Evolutionary conservation across 371 early-diverging fungal species (phyloP), one percentile per base, ranked within the genome.

Genomic region (Syncephalastrum racemosum): DNA sequence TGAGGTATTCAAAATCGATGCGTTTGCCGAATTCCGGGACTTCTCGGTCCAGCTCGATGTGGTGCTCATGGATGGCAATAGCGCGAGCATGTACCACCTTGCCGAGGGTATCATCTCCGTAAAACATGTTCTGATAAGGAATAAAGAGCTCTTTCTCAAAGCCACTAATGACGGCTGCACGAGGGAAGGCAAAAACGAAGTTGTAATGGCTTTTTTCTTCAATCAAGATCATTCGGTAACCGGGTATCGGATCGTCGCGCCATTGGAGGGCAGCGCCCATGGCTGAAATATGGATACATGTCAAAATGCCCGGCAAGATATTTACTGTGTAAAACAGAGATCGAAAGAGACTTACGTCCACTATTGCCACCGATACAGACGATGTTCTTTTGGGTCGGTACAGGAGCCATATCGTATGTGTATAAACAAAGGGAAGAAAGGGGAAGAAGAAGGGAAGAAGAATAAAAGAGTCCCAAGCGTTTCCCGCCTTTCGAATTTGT

Each of bases 131-230:
- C 27, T 67, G 60, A 46, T 83, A 86, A 10, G 86, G 86, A 14
- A 79, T 58, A 68, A 86, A 84, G 15, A 86, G 70, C 20, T 84
- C 79, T 4, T 77, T 62, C 58, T 86, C 86, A 65, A 84, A 82
- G 10, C 82, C 86, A n/a, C 68, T 10, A 14, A 75, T 70, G 31
- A 82, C 84, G 46, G 70, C 56, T 4, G 86, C 86, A 6, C 86
- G 82, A 27, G 84, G 84, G 55, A 84, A 86, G 3, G 82, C 84
- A 66, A 81, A 86, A 43, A 83, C 82, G 68, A 81, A 82, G 44
- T 86, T 84, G 43, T 70, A 78, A 56, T 86, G 85, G 7, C 73
- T 71, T 51, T 77, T 82, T 49, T 62, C 68, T 64, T 86, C 86
- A 54, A 86, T 82, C 44, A 84, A 42, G 58, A 86, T 70, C 10